phyloP scores from a whole-genome alignment of 768 basidiomycete genomes.

The Pisolithus orientalis region DNA sequence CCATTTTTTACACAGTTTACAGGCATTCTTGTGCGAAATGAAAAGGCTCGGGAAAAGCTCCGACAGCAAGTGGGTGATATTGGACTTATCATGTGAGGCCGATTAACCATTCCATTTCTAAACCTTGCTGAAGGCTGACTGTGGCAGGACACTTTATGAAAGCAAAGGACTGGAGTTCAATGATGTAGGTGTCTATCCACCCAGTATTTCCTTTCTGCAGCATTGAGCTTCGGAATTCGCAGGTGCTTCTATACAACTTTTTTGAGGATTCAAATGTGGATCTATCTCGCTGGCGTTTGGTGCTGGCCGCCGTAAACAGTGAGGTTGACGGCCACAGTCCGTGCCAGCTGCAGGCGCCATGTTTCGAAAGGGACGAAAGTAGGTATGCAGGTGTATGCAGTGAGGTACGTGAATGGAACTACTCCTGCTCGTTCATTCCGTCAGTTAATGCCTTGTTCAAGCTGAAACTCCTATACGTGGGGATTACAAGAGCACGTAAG shows the following conservation, averaged over 20 bases:
- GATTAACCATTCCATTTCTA: neutral
- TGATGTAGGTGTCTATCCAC: slow-evolving; percentile 6
- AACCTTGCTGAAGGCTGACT: neutral
- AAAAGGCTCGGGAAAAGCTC: slow-evolving; percentile 42
- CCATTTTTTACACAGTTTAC: neutral
- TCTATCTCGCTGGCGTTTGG: slow-evolving; percentile 51
- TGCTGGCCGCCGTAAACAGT: slow-evolving; percentile 39
- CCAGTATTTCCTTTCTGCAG: neutral
- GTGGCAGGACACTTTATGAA: slow-evolving; percentile 24
- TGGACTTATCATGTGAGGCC: slow-evolving; percentile 50
- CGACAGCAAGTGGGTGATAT: slow-evolving; percentile 49
- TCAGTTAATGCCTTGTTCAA: slow-evolving; percentile 16
- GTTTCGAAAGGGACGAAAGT: slow-evolving; percentile 37
- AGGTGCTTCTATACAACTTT: slow-evolving; percentile 74
- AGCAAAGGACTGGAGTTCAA: slow-evolving; percentile 26
- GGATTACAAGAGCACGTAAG: slow-evolving; percentile 61
- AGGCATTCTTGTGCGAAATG: slow-evolving; percentile 70
- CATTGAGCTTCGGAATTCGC: neutral
- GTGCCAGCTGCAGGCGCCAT: slow-evolving; percentile 29
- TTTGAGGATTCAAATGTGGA: slow-evolving; percentile 57
- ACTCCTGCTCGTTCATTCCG: neutral
- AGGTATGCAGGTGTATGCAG: slow-evolving; percentile 51
- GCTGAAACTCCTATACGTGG: slow-evolving; percentile 68
- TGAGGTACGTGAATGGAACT: slow-evolving; percentile 37
- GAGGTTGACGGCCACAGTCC: slow-evolving; percentile 8